phyloP scores from a whole-genome alignment of 495 filamentous ascomycete species.

The Neurospora africana region DNA sequence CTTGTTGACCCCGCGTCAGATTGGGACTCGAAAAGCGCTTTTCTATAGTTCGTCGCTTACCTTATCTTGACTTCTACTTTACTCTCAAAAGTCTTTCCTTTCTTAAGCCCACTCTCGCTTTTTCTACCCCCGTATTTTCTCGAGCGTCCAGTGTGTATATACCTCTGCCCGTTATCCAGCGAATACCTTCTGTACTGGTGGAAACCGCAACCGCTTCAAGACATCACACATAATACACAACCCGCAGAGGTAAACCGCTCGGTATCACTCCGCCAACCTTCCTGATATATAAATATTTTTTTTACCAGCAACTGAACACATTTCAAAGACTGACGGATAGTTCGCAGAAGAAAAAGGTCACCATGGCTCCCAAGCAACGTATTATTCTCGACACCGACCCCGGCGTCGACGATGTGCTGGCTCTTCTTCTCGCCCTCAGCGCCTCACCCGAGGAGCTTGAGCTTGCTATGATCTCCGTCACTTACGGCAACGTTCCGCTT shows the following conservation, averaged over 20 bases:
- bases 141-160: neutral
- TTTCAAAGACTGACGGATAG: neutral
- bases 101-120: neutral
- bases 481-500: constrained; percentile 84
- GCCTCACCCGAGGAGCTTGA: constrained; percentile 79
- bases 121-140: neutral
- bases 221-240: neutral
- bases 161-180: neutral
- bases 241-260: neutral
- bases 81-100: neutral
- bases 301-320: neutral
- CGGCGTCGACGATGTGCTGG: constrained; percentile 87
- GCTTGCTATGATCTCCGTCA: constrained; percentile 78
- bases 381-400: constrained; percentile 96
- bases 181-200: neutral
- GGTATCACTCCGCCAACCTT: neutral
- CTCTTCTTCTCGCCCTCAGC: constrained; percentile 70
- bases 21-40: neutral
- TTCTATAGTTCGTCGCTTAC: neutral
- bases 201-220: neutral
- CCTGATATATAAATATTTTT: neutral
- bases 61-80: neutral
- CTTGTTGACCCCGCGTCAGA: neutral
- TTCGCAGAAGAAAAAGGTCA: neutral
- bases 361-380: constrained; percentile 51